These are phyloP conservation scores for Discostella stelligeroides DNA, from an alignment of 108 stramenopile species.

Conservation along the genomic window DNA sequence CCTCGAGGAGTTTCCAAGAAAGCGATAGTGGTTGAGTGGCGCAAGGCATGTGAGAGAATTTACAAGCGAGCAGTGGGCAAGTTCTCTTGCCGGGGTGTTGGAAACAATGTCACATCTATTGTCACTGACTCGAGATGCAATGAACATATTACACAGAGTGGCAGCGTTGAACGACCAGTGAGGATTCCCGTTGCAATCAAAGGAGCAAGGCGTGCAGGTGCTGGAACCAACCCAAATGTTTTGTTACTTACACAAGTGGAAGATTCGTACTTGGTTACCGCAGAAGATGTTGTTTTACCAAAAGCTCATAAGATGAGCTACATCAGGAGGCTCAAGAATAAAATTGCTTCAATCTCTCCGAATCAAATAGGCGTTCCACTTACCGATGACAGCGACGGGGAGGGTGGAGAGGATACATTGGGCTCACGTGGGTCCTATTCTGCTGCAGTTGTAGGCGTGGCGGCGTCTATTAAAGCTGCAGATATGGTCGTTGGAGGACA, in stretches of 20 bases:
- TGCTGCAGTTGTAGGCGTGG: conserved; percentile 92
- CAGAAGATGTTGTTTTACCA: conserved; percentile 66
- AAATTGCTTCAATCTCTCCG: conserved; percentile 51
- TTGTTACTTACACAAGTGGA: conserved; percentile 63
- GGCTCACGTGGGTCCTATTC: conserved; percentile 81
- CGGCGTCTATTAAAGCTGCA: conserved; percentile 79
- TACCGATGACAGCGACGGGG: conserved; percentile 84
- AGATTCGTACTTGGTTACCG: conserved; percentile 64
- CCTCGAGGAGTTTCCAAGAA: conserved; percentile 17
- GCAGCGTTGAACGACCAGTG: conserved; percentile 81
- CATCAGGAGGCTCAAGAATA: conserved; percentile 68
- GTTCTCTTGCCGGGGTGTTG: conserved; percentile 44
- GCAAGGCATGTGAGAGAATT: conserved; percentile 75
- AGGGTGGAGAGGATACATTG: conserved; percentile 88
- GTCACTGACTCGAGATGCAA: conserved; percentile 81
- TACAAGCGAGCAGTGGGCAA: conserved; percentile 61
- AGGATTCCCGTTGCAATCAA: conserved; percentile 86
- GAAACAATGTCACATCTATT: conserved; percentile 68
- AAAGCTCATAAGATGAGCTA: conserved; percentile 77
- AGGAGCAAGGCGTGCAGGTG: conserved; percentile 75
- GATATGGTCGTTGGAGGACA: conserved; percentile 89
- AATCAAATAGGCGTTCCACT: conserved; percentile 66
- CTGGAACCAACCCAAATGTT: conserved; percentile 45
- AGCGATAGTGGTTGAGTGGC: conserved; percentile 65
- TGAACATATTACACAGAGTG: conserved; percentile 74